These are phyloP conservation scores for Phaeotremella skinneri DNA, from an alignment of 768 basidiomycete genomes.

Conservation along the genomic window DNA sequence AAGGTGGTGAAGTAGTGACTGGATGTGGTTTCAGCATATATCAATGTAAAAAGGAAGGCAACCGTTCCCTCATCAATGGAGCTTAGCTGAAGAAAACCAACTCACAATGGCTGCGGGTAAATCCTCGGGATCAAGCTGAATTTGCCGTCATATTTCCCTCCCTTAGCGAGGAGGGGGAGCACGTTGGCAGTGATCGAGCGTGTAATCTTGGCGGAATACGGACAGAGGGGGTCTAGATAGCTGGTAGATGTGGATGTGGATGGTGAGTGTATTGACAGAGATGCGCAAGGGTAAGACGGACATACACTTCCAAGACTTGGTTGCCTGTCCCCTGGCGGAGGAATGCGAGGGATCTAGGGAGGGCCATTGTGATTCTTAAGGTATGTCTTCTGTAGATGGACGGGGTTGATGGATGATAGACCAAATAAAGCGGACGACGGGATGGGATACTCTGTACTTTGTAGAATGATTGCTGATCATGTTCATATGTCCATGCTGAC, in stretches of 20 bases:
- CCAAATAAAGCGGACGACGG: too few species aligned
- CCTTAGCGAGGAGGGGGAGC: constrained; percentile 35
- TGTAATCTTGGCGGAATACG: constrained; percentile 43
- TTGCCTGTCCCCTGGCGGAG: constrained; percentile 38
- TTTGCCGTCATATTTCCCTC: constrained; percentile 63
- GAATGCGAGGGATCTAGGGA: constrained; percentile 32
- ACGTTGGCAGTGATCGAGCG: constrained; percentile 37
- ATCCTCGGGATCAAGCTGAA: constrained; percentile 59
- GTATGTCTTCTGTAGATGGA: background rate
- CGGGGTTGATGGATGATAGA: too few species aligned
- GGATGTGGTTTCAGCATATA: background rate
- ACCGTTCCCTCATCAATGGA: background rate
- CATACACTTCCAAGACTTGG: constrained; percentile 44
- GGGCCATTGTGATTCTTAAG: constrained; percentile 27
- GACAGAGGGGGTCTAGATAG: constrained; percentile 45
- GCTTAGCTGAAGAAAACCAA: constrained; percentile 54
- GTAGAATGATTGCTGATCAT: too few species aligned
- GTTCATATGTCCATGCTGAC: background rate
- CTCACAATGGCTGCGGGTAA: constrained; percentile 52
- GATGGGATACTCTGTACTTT: too few species aligned
- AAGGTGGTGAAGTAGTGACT: constrained; percentile 57
- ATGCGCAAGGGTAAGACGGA: background rate
- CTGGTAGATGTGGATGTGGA: constrained; percentile 13
- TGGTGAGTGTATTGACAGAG: background rate
- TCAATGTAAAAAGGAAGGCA: background rate